A percentile compares a stretch with the other conserved stretches of the same genome.
These are phyloP conservation scores for Ormosia semicastrata DNA, from an alignment of 306 rosid species.

Conservation along the genomic window DNA sequence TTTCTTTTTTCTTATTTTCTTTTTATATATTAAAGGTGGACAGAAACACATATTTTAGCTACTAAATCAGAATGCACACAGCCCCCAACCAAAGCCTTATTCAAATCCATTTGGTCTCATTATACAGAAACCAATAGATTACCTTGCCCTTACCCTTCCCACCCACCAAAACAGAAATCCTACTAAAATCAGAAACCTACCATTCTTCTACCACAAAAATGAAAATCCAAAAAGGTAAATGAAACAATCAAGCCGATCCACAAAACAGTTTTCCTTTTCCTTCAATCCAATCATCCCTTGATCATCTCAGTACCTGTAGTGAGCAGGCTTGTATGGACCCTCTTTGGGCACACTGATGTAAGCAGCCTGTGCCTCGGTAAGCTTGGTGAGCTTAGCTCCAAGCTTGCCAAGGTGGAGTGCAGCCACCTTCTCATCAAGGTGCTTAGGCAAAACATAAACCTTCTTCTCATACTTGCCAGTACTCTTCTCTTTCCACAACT, in stretches of 20 bases:
- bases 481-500: conserved; percentile 85
- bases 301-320: conserved; percentile 77
- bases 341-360: conserved; percentile 85
- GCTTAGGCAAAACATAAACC: conserved; percentile 93
- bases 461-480: conserved; percentile 86
- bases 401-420: conserved; percentile 96
- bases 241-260: conserved; percentile 21
- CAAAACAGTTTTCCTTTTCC: not conserved
- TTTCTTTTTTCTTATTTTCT: not conserved
- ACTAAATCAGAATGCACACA: conserved; percentile 31
- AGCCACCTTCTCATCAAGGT: conserved; percentile 98
- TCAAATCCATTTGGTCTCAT: conserved; percentile 46
- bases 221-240: conserved; percentile 3
- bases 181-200: conserved; percentile 28
- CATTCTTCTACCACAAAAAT: conserved; percentile 19
- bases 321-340: conserved; percentile 97
- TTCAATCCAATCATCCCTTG: not conserved
- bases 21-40: conserved; percentile 6
- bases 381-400: conserved; percentile 95
- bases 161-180: conserved; percentile 21
- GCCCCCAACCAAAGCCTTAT: conserved; percentile 44
- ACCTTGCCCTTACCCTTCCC: conserved; percentile 14
- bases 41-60: conserved; percentile 12
- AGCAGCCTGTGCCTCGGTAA: conserved; percentile 73
- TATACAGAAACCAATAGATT: conserved; percentile 39